Base-by-base conservation (phyloP, 2,329 filamentous ascomycete genomes). In the Colletotrichum tamarilloi region DNA sequence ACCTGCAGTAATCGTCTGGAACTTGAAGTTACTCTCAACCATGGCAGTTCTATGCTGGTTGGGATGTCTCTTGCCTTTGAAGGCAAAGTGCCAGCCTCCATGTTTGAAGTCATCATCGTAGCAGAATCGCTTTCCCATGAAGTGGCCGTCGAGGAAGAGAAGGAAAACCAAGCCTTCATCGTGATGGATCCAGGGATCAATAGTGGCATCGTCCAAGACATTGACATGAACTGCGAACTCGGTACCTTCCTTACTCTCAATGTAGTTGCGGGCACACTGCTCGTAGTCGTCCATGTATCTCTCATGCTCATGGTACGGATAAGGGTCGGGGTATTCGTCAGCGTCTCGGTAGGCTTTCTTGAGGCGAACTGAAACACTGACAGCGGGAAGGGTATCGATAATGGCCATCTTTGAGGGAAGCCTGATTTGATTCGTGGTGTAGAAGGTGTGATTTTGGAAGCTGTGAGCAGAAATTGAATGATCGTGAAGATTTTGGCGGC, bases 191-290 rank as follows among this genome's bases (percentile, higher is more conserved):
- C 78, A 81, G 2, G 72, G 11, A 60, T 81, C 67, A 5, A 82
- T 26, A 30, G 35, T 66, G 7, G 9, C 8, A 6, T 70, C 65
- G 1, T 74, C 22, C 26, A 66, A 7, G 1, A 81, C 60, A 1
- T 66, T 38, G 16, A 77, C 14, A 4, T 38, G 24, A 32, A 82
- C 52, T 4, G 74, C 32, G 65, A 82, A 82, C 14, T 77, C 64
- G 19, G 76, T 56, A 19, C 80, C 63, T 32, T 81, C 76, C 14
- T 75, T 49, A 7, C 78, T 79, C 74, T 83, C 78, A 38, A 82
- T 78, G 64, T 81, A 83, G 59, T 80, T 58, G 49, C 63, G 46
- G 32, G 72, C 28, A 22, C 38, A 55, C n/a, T 49, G 55, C 22
- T 74, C 72, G 38, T 24, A 53, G 6, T 57, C 30, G 14, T 72